Conservation (phyloP, 1,284 basidiomycete species). For the Cryptococcus wingfieldii region DNA sequence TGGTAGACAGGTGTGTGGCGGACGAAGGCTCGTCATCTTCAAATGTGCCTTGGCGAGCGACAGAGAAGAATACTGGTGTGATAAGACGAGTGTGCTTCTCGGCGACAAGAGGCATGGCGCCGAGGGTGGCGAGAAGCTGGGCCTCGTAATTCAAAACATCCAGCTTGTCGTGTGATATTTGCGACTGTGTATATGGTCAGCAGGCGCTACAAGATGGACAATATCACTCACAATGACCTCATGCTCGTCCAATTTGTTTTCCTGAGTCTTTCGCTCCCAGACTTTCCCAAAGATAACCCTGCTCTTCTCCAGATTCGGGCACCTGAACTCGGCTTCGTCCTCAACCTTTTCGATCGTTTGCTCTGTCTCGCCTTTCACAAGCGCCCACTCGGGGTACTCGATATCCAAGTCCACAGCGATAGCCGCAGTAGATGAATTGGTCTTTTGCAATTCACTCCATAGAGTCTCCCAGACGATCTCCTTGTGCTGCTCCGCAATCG, state of each 20-base stretch:
- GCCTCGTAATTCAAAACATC: conserved; percentile 71
- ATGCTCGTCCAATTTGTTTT: conserved; percentile 23
- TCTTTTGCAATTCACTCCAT: conserved; percentile 59
- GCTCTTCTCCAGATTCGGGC: conserved; percentile 34
- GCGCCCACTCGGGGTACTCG: conserved; percentile 36
- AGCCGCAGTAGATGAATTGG: conserved; percentile 20
- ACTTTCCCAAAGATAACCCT: conserved; percentile 15
- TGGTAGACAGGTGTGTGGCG: conserved; percentile 38
- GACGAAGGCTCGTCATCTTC: conserved; percentile 6
- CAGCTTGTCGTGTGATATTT: conserved; percentile 62
- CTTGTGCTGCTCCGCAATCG: conserved; percentile 56
- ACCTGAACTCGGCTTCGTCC: conserved; percentile 43
- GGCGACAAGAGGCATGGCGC: conserved; percentile 62
- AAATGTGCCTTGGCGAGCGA: conserved; percentile 20
- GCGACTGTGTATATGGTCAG: conserved; percentile 52
- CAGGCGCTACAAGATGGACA: background rate
- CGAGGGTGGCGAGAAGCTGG: conserved; percentile 68
- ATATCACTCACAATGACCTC: conserved; percentile 32
- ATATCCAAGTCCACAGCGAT: conserved; percentile 27
- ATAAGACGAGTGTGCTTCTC: conserved; percentile 81
- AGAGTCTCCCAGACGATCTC: conserved; percentile 68
- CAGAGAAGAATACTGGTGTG: conserved; percentile 67
- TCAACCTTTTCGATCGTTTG: conserved; percentile 39
- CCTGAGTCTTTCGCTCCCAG: conserved; percentile 24
- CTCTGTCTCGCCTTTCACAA: background rate